Evolutionary conservation across 352 stramenopile genomes (phyloP).

Genomic region (Pythium sp.): DNA sequence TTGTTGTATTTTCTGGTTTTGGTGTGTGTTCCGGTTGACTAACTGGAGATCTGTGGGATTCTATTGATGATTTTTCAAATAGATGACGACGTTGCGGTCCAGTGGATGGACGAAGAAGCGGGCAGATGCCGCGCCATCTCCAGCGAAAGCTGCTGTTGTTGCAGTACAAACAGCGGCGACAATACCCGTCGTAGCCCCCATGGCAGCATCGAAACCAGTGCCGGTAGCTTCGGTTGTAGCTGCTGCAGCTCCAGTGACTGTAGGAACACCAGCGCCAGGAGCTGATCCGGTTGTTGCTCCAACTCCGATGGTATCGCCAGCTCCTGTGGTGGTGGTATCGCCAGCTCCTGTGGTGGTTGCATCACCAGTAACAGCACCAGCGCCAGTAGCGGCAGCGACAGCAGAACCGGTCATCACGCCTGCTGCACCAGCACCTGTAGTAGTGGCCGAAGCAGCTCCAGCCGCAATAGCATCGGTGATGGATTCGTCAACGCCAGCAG

Average conservation of each 20-base stretch:
- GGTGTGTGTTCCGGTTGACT: neutral
- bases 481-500: neutral
- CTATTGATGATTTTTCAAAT: neutral
- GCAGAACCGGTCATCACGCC: neutral
- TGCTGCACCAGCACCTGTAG: neutral
- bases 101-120: constrained; percentile 64
- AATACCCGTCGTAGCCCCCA: neutral
- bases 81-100: constrained; percentile 43
- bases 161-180: neutral
- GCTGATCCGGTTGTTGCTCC: neutral
- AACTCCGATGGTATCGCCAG: neutral
- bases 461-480: neutral
- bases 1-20: neutral
- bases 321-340: neutral
- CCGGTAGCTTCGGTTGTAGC: neutral
- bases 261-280: neutral
- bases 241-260: neutral
- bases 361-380: neutral
- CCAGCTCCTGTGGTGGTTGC: neutral
- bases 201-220: neutral
- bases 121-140: constrained; percentile 13
- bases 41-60: neutral
- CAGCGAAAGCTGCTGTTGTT: constrained; percentile 9
- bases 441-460: neutral
- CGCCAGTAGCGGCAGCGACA: neutral